Evolutionary conservation across 257 asterid genomes (phyloP).

Genomic region (Solanum ahanhuiri): DNA sequence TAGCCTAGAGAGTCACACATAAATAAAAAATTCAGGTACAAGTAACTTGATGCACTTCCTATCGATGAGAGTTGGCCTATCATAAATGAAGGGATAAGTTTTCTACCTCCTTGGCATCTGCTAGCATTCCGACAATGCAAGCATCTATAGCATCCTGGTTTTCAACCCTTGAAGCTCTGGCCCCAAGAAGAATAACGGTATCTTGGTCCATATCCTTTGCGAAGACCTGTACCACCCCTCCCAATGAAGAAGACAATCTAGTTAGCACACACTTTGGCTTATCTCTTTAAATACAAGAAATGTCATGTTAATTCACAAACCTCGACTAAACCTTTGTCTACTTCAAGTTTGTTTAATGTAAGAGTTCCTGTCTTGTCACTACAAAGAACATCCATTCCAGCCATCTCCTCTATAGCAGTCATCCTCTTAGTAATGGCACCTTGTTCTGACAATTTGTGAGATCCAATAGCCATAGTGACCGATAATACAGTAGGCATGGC

Average conservation of each 20-base stretch:
- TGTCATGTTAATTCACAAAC: slow-evolving; percentile 6
- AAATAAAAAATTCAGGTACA: background rate
- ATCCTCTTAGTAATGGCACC: slow-evolving; percentile 86
- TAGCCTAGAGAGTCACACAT: slow-evolving; percentile 34
- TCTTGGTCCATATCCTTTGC: slow-evolving; percentile 28
- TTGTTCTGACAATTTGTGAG: slow-evolving; percentile 67
- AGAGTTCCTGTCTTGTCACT: slow-evolving; percentile 83
- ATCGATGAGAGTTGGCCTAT: background rate
- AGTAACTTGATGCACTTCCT: background rate
- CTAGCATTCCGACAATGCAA: slow-evolving; percentile 37
- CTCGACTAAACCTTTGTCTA: slow-evolving; percentile 50
- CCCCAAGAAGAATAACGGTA: slow-evolving; percentile 27
- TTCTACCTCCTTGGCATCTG: slow-evolving; percentile 36
- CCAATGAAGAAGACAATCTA: background rate
- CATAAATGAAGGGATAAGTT: background rate
- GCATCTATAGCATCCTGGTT: slow-evolving; percentile 48
- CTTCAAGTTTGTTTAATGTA: slow-evolving; percentile 63
- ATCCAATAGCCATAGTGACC: slow-evolving; percentile 80
- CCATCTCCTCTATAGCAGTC: slow-evolving; percentile 90
- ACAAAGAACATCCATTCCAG: slow-evolving; percentile 86
- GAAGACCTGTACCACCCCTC: slow-evolving; percentile 17
- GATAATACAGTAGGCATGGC: slow-evolving; percentile 84
- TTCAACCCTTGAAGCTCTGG: slow-evolving; percentile 43
- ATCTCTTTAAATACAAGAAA: background rate
- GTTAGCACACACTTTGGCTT: background rate